phyloP scores from a whole-genome alignment of 2,329 filamentous ascomycete genomes.

The Bretziella fagacearum region DNA sequence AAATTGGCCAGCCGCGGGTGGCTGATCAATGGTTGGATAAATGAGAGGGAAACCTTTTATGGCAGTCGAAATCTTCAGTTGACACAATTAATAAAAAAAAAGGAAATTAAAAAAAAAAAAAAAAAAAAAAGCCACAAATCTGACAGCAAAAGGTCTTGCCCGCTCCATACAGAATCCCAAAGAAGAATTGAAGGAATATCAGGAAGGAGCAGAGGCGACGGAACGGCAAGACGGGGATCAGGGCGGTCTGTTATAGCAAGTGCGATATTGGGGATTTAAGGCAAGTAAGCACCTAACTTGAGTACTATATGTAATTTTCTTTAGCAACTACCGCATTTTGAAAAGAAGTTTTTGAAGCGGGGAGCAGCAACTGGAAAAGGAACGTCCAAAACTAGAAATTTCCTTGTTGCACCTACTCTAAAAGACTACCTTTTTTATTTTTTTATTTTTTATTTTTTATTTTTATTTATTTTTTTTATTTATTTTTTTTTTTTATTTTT shows the following conservation, averaged over 20 bases:
- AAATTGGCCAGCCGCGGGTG: slow-evolving; percentile 1
- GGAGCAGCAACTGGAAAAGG: too few relatives aligned
- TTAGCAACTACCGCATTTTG: too few relatives aligned
- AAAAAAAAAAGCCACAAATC: background rate
- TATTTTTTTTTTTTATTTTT: too few relatives aligned
- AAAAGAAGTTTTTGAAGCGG: too few relatives aligned
- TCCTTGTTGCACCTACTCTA: too few relatives aligned
- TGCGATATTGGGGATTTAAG: background rate
- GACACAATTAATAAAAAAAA: background rate
- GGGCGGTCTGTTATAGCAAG: background rate
- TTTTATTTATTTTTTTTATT: too few relatives aligned
- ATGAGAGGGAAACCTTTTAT: background rate
- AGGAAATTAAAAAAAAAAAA: slow-evolving; percentile 9
- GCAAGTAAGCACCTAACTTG: too few relatives aligned
- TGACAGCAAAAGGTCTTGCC: background rate
- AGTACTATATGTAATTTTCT: too few relatives aligned
- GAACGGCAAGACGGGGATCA: background rate
- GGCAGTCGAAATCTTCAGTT: background rate
- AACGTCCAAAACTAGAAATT: too few relatives aligned
- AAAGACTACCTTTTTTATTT: too few relatives aligned
- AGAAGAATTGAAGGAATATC: background rate
- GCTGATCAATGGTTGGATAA: background rate
- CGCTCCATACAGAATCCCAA: background rate
- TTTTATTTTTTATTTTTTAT: too few relatives aligned
- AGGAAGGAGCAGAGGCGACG: background rate